A percentile compares a stretch with the other conserved stretches of the same genome.
Conservation (phyloP, 805 yeast genomes). For the Lipomyces orientalis region DNA sequence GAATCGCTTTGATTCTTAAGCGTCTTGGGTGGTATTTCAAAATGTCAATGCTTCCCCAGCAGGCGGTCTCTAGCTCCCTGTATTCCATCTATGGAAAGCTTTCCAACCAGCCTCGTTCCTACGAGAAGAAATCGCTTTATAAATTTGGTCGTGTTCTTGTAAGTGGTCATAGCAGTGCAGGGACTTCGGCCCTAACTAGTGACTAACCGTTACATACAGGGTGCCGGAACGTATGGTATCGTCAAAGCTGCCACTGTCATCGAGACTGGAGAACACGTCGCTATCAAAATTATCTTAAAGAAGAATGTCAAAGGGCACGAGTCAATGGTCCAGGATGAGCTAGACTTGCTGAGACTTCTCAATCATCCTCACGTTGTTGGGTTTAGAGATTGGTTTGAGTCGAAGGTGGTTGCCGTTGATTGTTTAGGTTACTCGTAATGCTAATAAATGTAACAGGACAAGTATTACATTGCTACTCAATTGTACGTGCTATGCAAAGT, state of each 20-base stretch:
- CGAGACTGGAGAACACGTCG: constrained; percentile 71
- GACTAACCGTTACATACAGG: constrained; percentile 44
- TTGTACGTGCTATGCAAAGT: constrained; percentile 44
- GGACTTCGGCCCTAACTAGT: neutral
- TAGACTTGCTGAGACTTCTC: constrained; percentile 67
- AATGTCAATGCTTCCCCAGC: neutral
- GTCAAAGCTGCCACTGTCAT: constrained; percentile 74
- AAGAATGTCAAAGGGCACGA: constrained; percentile 83
- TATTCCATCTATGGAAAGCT: constrained; percentile 34
- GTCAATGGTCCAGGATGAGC: constrained; percentile 77
- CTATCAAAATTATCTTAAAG: constrained; percentile 86
- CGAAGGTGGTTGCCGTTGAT: constrained; percentile 57
- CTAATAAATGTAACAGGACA: constrained; percentile 53
- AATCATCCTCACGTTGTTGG: constrained; percentile 88
- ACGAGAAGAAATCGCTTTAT: constrained; percentile 30
- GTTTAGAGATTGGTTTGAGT: constrained; percentile 91
- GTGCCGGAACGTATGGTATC: constrained; percentile 95
- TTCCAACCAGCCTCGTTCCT: constrained; percentile 34
- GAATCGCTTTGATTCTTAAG: neutral
- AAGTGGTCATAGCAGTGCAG: constrained; percentile 1
- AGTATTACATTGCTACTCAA: constrained; percentile 91
- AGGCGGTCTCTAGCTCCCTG: constrained; percentile 13
- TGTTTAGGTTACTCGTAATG: constrained; percentile 70
- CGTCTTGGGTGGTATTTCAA: neutral
- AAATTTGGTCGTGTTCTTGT: constrained; percentile 31